Conservation (phyloP, 805 yeast genomes). For the Starmerella sirachaensis region DNA sequence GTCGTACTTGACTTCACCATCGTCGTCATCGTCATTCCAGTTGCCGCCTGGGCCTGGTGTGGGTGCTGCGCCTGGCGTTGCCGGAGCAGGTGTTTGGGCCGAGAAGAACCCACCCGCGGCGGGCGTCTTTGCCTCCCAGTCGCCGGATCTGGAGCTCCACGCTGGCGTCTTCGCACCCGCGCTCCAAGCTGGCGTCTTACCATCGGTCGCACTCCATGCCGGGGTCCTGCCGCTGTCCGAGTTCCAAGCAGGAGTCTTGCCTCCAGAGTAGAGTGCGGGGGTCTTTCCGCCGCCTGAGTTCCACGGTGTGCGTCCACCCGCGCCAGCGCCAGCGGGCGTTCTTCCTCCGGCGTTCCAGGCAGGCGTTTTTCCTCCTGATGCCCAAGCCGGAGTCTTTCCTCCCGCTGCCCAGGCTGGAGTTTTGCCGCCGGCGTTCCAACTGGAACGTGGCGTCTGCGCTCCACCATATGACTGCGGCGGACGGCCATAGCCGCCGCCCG, state of each 20-base stretch:
- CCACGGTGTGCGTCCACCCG: constrained; percentile 18
- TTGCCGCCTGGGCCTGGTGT: constrained; percentile 26
- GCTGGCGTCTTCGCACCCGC: constrained; percentile 29
- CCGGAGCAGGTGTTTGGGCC: constrained; percentile 28
- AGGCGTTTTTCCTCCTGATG: constrained; percentile 39
- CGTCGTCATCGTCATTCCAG: constrained; percentile 27
- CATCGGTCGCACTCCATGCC: constrained; percentile 32
- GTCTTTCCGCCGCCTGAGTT: constrained; percentile 31
- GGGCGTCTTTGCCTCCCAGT: constrained; percentile 9
- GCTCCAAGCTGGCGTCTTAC: constrained; percentile 31
- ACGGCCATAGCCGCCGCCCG: constrained; percentile 10
- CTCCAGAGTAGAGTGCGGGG: constrained; percentile 35
- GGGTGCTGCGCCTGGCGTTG: constrained; percentile 24
- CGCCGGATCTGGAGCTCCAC: constrained; percentile 11
- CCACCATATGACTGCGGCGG: no score
- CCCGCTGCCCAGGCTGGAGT: constrained; percentile 28
- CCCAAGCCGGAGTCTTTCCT: constrained; percentile 39
- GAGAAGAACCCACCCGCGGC: constrained; percentile 19
- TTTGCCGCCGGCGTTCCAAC: constrained; percentile 26
- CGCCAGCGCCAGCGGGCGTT: constrained; percentile 32
- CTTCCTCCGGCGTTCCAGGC: constrained; percentile 37
- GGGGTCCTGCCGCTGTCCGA: constrained; percentile 24
- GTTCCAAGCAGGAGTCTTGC: constrained; percentile 23
- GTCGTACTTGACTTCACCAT: constrained; percentile 28
- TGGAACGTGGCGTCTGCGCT: constrained; percentile 17